Conservation (phyloP, 2,329 filamentous ascomycete genomes). For the Ophiocordyceps camponoti-saundersi region DNA sequence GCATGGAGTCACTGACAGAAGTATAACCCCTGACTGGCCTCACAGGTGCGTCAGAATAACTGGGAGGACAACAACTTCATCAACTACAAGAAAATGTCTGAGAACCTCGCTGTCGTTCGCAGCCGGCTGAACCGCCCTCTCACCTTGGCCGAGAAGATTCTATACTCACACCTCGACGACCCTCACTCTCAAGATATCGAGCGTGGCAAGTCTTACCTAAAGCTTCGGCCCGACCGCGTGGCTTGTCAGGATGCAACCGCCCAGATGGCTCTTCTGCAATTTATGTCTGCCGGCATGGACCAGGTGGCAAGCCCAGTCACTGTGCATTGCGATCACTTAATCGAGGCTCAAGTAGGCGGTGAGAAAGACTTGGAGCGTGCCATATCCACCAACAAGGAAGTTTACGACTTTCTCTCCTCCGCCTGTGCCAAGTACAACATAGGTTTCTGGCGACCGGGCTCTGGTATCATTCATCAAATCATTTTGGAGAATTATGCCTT, state of each 20-base stretch:
- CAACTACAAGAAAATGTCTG: slow-evolving; percentile 99
- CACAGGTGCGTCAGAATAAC: slow-evolving; percentile 83
- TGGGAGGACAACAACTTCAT: slow-evolving; percentile 94
- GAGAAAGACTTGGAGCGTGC: slow-evolving; percentile 52
- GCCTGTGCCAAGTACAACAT: slow-evolving; percentile 83
- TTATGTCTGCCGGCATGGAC: slow-evolving; percentile 77
- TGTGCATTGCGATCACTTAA: slow-evolving; percentile 98
- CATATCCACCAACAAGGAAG: slow-evolving; percentile 86
- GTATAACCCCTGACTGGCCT: neutral
- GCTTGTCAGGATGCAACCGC: slow-evolving; percentile 94
- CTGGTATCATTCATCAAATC: slow-evolving; percentile 93
- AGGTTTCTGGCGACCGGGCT: slow-evolving; percentile 88
- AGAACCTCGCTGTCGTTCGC: slow-evolving; percentile 88
- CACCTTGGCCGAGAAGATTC: slow-evolving; percentile 93
- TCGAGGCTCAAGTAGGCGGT: slow-evolving; percentile 52
- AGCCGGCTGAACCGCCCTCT: slow-evolving; percentile 79
- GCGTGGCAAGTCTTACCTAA: slow-evolving; percentile 89
- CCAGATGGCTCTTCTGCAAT: slow-evolving; percentile 89
- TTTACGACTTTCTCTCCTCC: slow-evolving; percentile 92
- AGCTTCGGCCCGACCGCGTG: slow-evolving; percentile 90
- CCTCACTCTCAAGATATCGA: slow-evolving; percentile 92
- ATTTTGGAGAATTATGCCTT: slow-evolving; percentile 95
- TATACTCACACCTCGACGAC: slow-evolving; percentile 97
- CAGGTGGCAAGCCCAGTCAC: slow-evolving; percentile 86
- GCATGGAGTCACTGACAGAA: neutral